Conservation (phyloP, 2,329 filamentous ascomycete genomes). For the Cladosporium sphaerospermum region DNA sequence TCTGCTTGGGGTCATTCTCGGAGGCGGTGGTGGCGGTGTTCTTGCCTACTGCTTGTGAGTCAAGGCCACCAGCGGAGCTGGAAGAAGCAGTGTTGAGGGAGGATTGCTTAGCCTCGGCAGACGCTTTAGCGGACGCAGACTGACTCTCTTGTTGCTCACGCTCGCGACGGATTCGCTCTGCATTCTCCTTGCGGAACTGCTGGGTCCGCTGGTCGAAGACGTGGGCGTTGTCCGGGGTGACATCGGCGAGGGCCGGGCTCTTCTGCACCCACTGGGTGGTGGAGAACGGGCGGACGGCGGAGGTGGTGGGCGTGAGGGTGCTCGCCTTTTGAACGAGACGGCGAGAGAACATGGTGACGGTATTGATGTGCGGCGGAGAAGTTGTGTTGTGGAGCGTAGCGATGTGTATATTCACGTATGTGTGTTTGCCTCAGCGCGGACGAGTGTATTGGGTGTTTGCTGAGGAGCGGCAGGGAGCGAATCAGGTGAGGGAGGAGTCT, state of each 20-base stretch:
- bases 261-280: slow-evolving; percentile 15
- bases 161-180: slow-evolving; percentile 61
- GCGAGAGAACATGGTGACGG: slow-evolving; percentile 16
- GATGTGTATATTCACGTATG: neutral
- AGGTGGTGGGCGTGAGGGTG: slow-evolving; percentile 11
- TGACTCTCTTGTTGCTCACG: slow-evolving; percentile 81
- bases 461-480: slow-evolving; percentile 6
- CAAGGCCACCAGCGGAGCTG: slow-evolving; percentile 31
- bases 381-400: neutral
- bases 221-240: slow-evolving; percentile 65
- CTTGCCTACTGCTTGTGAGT: slow-evolving; percentile 28
- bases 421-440: neutral
- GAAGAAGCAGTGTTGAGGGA: slow-evolving; percentile 23
- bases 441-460: slow-evolving; percentile 1
- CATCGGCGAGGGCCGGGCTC: slow-evolving; percentile 77
- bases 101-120: slow-evolving; percentile 27
- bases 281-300: slow-evolving; percentile 17
- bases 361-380: neutral
- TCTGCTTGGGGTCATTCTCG: slow-evolving; percentile 58
- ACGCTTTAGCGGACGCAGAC: slow-evolving; percentile 51
- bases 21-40: slow-evolving; percentile 48
- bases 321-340: slow-evolving; percentile 13
- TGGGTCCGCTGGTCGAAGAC: slow-evolving; percentile 79
- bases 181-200: slow-evolving; percentile 76
- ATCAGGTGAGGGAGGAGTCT: neutral